Base-by-base conservation (phyloP, 345 rosid species). In the Moricandia arvensis region DNA sequence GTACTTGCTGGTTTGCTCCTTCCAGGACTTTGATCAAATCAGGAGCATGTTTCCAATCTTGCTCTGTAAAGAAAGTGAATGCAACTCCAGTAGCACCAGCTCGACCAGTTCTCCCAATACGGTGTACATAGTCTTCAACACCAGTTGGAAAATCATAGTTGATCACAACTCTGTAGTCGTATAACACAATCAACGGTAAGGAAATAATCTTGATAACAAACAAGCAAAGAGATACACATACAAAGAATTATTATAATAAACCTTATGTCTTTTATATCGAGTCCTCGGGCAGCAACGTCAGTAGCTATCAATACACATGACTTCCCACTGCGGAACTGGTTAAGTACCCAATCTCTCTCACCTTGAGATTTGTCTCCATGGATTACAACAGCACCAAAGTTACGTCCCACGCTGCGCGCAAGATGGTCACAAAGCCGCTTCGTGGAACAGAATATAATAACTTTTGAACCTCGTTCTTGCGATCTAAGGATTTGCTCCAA, bases 51-150 rank as follows among this genome's bases (percentile, higher is more conserved):
- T 92, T 95, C 89, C 93, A 85, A 65, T 92, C 99, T 71, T 89
- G 96, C 76, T 95, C 97, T 4, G 93, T 88, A 85, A 92, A 87
- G 85, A 95, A 95, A 76, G 99, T 95, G 83, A 88, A 89, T 0
- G 97, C 80, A 77, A 95, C 83, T 29, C 99, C 99, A 27, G 96
- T 95, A 69, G 97, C 99, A 79, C 99, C 97, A 15, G 99, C 97
- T 80, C 99, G 85, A 57, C 99, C 99, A 33, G 97, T 95, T 87
- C 99, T 89, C 68, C 97, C 97, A 77, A 95, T 95, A 71, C 97
- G 93, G 68, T 92, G 97, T n/a, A 95, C 97, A 81, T 95, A 92
- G 80, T 95, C 99, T 88, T 95, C 97, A 79, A 95, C 72, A 18
- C 97, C 97, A 21, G 88, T 89, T 31, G 97, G 99, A 73, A 95